Conservation (phyloP, 2,329 filamentous ascomycete genomes). For the Aspergillus fumigatus region DNA sequence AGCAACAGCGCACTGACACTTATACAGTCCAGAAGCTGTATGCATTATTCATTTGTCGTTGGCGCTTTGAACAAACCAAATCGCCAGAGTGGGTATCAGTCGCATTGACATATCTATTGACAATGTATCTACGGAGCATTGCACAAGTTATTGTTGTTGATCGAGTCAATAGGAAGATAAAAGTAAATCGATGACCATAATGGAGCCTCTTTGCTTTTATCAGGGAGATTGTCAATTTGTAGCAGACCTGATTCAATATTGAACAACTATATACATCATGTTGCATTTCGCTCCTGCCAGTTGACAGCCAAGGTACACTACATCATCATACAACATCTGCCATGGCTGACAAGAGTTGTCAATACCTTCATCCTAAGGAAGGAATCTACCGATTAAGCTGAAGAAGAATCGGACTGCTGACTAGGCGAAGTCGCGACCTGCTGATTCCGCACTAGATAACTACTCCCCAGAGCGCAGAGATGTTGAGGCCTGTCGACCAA, state of each 20-base stretch:
- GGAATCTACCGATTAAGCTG: not conserved
- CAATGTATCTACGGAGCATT: not conserved
- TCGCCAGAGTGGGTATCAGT: constrained; percentile 5
- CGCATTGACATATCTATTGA: not conserved
- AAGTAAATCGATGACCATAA: not conserved
- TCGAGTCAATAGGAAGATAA: not conserved
- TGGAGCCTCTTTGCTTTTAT: not conserved
- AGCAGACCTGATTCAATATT: not conserved
- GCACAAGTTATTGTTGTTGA: not conserved
- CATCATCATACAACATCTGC: constrained; percentile 3
- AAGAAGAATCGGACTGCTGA: not conserved
- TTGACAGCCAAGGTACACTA: not conserved
- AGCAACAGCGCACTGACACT: not conserved
- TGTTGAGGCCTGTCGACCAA: not conserved
- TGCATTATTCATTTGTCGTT: not conserved
- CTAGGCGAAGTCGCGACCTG: not conserved
- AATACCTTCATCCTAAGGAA: not conserved
- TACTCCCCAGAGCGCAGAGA: not conserved
- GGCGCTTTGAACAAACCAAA: constrained; percentile 2
- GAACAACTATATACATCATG: not conserved
- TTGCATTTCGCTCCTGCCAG: not conserved
- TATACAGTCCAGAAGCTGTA: not conserved
- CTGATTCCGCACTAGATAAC: not conserved
- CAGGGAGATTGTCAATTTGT: not conserved
- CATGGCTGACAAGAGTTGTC: not conserved